Conservation (phyloP, 768 basidiomycete species). For the Scleroderma citrinum region DNA sequence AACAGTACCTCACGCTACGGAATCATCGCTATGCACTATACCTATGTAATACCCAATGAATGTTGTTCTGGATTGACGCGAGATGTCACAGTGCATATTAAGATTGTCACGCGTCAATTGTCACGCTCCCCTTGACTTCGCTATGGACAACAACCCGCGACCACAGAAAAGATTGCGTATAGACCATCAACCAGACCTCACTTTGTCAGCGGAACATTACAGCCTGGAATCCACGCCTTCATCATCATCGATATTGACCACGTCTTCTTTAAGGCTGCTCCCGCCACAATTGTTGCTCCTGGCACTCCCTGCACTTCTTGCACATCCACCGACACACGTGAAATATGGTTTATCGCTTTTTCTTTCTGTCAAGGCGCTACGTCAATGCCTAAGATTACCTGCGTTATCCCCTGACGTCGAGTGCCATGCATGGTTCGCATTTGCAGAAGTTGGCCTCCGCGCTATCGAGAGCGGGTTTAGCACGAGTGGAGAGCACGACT, state of each 20-base stretch:
- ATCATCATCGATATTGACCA: not conserved
- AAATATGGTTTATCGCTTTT: slow-evolving; percentile 49
- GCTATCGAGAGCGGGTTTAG: slow-evolving; percentile 44
- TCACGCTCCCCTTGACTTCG: slow-evolving; percentile 4
- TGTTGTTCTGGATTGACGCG: no score
- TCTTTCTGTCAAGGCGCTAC: slow-evolving; percentile 50
- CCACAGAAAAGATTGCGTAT: slow-evolving; percentile 31
- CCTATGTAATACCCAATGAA: no score
- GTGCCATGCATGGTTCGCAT: slow-evolving; percentile 63
- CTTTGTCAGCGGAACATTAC: no score
- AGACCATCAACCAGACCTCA: slow-evolving; percentile 2
- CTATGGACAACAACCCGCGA: slow-evolving; percentile 29
- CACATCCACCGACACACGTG: slow-evolving; percentile 60
- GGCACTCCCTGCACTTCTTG: slow-evolving; percentile 52
- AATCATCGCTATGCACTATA: no score
- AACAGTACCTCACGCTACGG: no score
- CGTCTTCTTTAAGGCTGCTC: slow-evolving; percentile 23
- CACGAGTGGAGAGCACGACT: slow-evolving; percentile 29
- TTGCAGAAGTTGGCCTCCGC: slow-evolving; percentile 64
- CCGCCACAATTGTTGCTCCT: slow-evolving; percentile 49
- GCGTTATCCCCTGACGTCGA: slow-evolving; percentile 54
- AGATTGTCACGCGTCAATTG: slow-evolving; percentile 18
- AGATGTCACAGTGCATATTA: slow-evolving; percentile 24
- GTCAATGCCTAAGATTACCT: slow-evolving; percentile 46
- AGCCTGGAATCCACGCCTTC: not conserved